Evolutionary conservation across 2,329 filamentous ascomycete species (phyloP).

Genomic region (Xylariaceae sp.): DNA sequence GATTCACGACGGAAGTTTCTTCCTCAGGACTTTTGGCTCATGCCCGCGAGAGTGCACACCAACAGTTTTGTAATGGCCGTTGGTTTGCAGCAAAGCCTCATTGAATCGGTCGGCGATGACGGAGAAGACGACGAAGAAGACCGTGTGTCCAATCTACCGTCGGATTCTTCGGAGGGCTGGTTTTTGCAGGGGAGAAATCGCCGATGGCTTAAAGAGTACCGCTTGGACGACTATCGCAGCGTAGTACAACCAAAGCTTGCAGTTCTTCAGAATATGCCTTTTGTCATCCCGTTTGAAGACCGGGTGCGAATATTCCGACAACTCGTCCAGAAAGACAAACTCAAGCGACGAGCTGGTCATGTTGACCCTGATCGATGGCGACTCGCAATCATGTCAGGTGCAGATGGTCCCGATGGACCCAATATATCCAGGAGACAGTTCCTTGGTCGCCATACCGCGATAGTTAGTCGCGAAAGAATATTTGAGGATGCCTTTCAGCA

Average conservation of each 20-base stretch:
- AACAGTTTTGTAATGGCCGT: constrained; percentile 80
- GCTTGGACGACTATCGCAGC: constrained; percentile 66
- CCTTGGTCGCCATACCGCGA: constrained; percentile 63
- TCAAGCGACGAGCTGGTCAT: constrained; percentile 60
- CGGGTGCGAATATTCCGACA: constrained; percentile 89
- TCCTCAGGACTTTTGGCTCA: constrained; percentile 83
- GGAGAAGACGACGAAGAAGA: constrained; percentile 39
- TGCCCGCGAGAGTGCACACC: constrained; percentile 85
- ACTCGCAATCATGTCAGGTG: constrained; percentile 47
- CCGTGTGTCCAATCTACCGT: constrained; percentile 11
- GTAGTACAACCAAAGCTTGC: constrained; percentile 81
- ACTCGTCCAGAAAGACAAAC: constrained; percentile 81
- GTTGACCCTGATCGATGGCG: constrained; percentile 73
- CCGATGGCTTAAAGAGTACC: constrained; percentile 60
- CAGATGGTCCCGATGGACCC: constrained; percentile 24
- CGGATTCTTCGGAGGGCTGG: constrained; percentile 46
- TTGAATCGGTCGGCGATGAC: constrained; percentile 60
- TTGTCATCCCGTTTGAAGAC: constrained; percentile 88
- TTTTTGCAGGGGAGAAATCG: constrained; percentile 59
- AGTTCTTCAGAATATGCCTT: constrained; percentile 92
- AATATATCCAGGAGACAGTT: constrained; percentile 32
- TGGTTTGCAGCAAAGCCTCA: constrained; percentile 79
- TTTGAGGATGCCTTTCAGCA: constrained; percentile 82
- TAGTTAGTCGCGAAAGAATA: constrained; percentile 69
- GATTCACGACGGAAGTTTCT: constrained; percentile 86